Evolutionary conservation across 169 alveolate genomes (phyloP).

Genomic region (Cystoisospora suis): DNA sequence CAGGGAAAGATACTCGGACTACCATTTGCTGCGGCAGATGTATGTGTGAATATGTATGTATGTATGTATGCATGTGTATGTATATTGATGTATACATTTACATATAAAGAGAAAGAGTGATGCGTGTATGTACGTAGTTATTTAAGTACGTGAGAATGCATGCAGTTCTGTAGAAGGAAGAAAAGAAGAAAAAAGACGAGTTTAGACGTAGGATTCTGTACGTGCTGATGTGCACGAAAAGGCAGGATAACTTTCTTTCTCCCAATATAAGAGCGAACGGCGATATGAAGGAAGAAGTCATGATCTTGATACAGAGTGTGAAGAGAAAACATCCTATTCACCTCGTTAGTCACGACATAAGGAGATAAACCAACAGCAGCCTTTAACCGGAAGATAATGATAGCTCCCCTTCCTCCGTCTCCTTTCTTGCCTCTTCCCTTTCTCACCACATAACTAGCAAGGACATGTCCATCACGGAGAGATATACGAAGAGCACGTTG

Average conservation of each 20-base stretch:
- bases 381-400: no score
- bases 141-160: not conserved
- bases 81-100: not conserved
- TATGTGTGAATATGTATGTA: not conserved
- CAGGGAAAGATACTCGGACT: not conserved
- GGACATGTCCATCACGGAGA: constrained; percentile 1
- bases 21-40: not conserved
- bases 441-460: not conserved
- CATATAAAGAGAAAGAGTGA: no score
- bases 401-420: no score
- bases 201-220: not conserved
- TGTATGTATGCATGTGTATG: not conserved
- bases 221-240: not conserved
- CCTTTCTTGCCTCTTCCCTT: not conserved
- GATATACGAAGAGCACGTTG: constrained; percentile 4
- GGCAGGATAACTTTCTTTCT: not conserved
- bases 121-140: not conserved
- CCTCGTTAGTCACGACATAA: not conserved
- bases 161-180: not conserved
- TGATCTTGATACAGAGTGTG: not conserved
- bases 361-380: not conserved
- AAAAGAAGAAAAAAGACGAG: not conserved
- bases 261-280: not conserved
- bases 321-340: not conserved
- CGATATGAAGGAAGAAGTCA: not conserved